phyloP scores from a whole-genome alignment of 129 eudicot genomes.

The Mikania micrantha region DNA sequence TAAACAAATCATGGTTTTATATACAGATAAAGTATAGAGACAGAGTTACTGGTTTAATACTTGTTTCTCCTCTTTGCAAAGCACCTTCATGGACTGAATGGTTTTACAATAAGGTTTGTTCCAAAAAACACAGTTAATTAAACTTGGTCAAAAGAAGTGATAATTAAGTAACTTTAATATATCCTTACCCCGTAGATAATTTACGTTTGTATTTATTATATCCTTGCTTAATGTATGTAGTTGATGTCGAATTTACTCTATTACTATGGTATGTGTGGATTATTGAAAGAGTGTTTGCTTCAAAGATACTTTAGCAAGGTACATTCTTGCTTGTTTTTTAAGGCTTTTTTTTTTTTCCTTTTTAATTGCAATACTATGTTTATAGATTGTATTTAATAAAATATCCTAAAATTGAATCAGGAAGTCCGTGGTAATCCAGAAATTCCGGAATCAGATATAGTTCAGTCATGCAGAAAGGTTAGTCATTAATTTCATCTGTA shows the following conservation, averaged over 20 bases:
- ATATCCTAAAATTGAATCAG: conserved; percentile 30
- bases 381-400: conserved; percentile 2
- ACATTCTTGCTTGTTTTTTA: background rate
- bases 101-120: conserved; percentile 83
- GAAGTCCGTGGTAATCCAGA: conserved; percentile 92
- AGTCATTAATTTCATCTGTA: conserved; percentile 9
- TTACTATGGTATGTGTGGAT: conserved; percentile 78
- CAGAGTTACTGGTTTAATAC: conserved; percentile 90
- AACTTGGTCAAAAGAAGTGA: background rate
- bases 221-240: conserved; percentile 32
- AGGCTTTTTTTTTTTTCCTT: too few relatives aligned
- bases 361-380: background rate
- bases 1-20: conserved; percentile 20
- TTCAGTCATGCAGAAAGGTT: conserved; percentile 93
- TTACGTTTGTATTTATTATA: background rate
- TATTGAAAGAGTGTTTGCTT: conserved; percentile 78
- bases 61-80: conserved; percentile 90
- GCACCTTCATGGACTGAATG: conserved; percentile 98
- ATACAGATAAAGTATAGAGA: conserved; percentile 75
- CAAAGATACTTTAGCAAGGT: conserved; percentile 96
- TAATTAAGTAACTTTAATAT: background rate
- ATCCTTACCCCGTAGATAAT: background rate
- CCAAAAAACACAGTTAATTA: background rate
- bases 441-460: conserved; percentile 90
- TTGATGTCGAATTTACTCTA: conserved; percentile 82